These are phyloP conservation scores for Fomitopsis palustris DNA, from an alignment of 1,284 basidiomycete genomes.

Conservation along the genomic window DNA sequence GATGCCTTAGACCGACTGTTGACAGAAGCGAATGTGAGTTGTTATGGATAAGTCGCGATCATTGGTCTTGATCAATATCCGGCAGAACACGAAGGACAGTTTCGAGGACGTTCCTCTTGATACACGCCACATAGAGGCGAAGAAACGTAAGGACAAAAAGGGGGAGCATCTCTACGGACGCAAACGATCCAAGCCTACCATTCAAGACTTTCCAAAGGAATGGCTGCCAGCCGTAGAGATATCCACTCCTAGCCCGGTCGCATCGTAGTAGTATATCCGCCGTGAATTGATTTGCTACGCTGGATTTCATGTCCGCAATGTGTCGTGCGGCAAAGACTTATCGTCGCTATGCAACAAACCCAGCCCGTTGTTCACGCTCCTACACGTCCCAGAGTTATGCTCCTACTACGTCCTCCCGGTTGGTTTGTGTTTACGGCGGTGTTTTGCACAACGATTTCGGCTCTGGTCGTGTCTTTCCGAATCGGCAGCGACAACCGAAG, in stretches of 20 bases:
- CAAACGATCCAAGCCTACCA: constrained; percentile 53
- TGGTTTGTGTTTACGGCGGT: too few relatives aligned
- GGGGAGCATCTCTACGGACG: constrained; percentile 62
- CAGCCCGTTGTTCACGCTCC: too few relatives aligned
- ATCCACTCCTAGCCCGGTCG: constrained; percentile 8
- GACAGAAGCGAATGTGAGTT: constrained; percentile 72
- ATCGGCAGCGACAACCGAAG: too few relatives aligned
- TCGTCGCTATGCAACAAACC: too few relatives aligned
- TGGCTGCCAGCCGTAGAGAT: constrained; percentile 56
- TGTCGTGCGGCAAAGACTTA: too few relatives aligned
- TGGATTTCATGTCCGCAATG: too few relatives aligned
- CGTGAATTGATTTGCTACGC: background rate
- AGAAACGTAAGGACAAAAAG: constrained; percentile 64
- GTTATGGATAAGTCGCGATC: constrained; percentile 1
- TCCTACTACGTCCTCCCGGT: too few relatives aligned
- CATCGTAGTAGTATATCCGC: constrained; percentile 13
- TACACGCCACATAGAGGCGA: constrained; percentile 70
- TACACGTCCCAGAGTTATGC: too few relatives aligned
- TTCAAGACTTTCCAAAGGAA: constrained; percentile 77
- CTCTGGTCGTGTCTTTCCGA: too few relatives aligned
- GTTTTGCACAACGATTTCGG: too few relatives aligned
- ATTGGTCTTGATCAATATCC: constrained; percentile 3
- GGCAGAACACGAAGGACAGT: constrained; percentile 46
- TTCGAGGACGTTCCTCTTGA: constrained; percentile 74
- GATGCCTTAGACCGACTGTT: constrained; percentile 74